phyloP scores from a whole-genome alignment of 2,329 filamentous ascomycete species.

The Sodiomyces alkalinus region DNA sequence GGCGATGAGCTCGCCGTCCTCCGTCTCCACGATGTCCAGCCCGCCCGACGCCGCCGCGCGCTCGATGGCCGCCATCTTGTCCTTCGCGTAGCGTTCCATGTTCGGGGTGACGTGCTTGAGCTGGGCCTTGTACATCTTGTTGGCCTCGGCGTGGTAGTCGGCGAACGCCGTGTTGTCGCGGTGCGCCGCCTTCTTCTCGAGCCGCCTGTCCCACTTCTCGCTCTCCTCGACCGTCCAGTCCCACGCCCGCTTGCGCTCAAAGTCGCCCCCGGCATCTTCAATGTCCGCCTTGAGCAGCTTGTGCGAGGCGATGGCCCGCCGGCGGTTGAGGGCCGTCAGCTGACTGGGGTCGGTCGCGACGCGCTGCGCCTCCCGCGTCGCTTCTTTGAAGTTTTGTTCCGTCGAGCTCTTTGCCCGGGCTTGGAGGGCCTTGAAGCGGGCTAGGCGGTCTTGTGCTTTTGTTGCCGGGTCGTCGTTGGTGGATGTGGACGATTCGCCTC shows the following conservation, averaged over 20 bases:
- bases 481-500: too few relatives aligned
- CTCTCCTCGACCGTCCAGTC: constrained; percentile 95
- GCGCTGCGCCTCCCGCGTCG: constrained; percentile 67
- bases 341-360: constrained; percentile 63
- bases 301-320: constrained; percentile 75
- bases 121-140: constrained; percentile 89
- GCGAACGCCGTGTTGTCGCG: constrained; percentile 79
- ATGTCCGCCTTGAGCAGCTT: constrained; percentile 89
- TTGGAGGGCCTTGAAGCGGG: constrained; percentile 77
- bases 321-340: constrained; percentile 65
- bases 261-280: constrained; percentile 74
- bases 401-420: constrained; percentile 61
- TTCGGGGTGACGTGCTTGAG: constrained; percentile 63
- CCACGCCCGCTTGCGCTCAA: constrained; percentile 96
- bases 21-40: constrained; percentile 89
- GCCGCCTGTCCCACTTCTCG: constrained; percentile 81
- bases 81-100: constrained; percentile 69
- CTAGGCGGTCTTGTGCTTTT: constrained; percentile 51
- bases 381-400: constrained; percentile 67
- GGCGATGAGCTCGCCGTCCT: constrained; percentile 84
- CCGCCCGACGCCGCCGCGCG: constrained; percentile 71
- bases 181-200: constrained; percentile 71
- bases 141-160: constrained; percentile 75
- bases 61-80: constrained; percentile 75
- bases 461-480: constrained; percentile 19